Conservation (phyloP, 805 yeast species). For the Kuraishia cidri region DNA sequence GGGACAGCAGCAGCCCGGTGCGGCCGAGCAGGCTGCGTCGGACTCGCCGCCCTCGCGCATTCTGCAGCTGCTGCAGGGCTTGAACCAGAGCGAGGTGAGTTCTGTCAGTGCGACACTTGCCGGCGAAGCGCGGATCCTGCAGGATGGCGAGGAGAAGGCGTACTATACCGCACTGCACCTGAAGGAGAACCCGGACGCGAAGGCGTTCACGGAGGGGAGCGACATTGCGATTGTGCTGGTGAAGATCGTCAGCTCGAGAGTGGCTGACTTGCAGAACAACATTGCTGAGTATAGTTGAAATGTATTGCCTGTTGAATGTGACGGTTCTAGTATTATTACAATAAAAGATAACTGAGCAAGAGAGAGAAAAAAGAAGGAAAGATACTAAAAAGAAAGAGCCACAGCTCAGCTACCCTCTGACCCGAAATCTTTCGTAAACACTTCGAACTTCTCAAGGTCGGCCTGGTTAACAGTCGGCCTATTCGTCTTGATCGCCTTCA, state of each 20-base stretch:
- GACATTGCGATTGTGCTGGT: constrained; percentile 61
- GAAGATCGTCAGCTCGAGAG: constrained; percentile 57
- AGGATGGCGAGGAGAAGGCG: constrained; percentile 34
- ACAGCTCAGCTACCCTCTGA: constrained; percentile 79
- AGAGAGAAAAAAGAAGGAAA: neutral
- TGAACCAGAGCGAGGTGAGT: constrained; percentile 75
- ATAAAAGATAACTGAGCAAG: no score
- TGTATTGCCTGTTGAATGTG: neutral
- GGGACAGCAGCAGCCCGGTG: neutral
- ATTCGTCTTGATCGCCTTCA: constrained; percentile 83
- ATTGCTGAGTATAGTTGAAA: constrained; percentile 20
- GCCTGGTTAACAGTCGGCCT: constrained; percentile 90
- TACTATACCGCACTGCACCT: constrained; percentile 56
- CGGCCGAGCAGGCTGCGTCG: neutral
- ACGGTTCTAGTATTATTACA: neutral
- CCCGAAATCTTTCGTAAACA: constrained; percentile 92
- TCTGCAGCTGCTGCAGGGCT: constrained; percentile 54
- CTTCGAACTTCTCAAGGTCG: constrained; percentile 75
- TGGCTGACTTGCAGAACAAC: constrained; percentile 72
- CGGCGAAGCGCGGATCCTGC: constrained; percentile 58
- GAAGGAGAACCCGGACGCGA: constrained; percentile 60
- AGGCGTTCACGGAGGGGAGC: constrained; percentile 54
- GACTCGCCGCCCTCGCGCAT: neutral
- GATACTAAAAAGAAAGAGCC: neutral
- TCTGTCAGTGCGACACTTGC: constrained; percentile 75